Conservation (phyloP, 1,284 basidiomycete genomes). For the Sphagnurus paluster region DNA sequence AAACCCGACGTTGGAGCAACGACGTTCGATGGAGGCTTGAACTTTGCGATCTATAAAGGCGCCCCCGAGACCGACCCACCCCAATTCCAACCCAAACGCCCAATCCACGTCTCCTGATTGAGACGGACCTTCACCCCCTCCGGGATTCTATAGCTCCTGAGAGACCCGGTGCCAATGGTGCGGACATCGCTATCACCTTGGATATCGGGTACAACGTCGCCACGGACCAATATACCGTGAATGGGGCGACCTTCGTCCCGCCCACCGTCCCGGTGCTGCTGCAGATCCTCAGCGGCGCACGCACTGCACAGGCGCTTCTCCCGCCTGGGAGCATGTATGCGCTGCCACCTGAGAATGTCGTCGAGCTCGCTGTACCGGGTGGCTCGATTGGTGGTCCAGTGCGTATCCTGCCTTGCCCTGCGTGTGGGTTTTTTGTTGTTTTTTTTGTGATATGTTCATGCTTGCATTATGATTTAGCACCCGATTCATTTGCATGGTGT, state of each 20-base stretch:
- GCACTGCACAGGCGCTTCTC: conserved; percentile 39
- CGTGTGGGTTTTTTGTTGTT: no score
- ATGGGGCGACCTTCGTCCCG: conserved; percentile 31
- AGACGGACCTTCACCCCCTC: conserved; percentile 20
- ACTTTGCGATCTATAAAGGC: conserved; percentile 33
- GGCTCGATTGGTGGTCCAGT: conserved; percentile 24
- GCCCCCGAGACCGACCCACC: conserved; percentile 42
- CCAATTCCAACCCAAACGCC: conserved; percentile 23
- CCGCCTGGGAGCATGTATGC: conserved; percentile 43
- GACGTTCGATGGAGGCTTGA: conserved; percentile 28
- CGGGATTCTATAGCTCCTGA: conserved; percentile 40
- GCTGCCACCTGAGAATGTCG: conserved; percentile 43
- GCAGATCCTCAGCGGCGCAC: conserved; percentile 50
- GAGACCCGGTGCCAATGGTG: conserved; percentile 27
- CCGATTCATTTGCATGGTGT: conserved; percentile 43
- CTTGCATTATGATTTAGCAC: conserved; percentile 11
- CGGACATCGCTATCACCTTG: conserved; percentile 38
- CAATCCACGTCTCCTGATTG: no score
- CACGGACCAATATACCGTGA: conserved; percentile 30
- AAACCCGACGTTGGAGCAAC: conserved; percentile 29
- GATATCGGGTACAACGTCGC: conserved; percentile 27
- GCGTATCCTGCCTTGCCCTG: conserved; percentile 5
- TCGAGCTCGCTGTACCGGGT: conserved; percentile 43
- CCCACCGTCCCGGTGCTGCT: conserved; percentile 46
- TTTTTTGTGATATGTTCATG: not conserved